phyloP scores from a whole-genome alignment of 108 stramenopile species.

The Pseudonitzschia multiseries region DNA sequence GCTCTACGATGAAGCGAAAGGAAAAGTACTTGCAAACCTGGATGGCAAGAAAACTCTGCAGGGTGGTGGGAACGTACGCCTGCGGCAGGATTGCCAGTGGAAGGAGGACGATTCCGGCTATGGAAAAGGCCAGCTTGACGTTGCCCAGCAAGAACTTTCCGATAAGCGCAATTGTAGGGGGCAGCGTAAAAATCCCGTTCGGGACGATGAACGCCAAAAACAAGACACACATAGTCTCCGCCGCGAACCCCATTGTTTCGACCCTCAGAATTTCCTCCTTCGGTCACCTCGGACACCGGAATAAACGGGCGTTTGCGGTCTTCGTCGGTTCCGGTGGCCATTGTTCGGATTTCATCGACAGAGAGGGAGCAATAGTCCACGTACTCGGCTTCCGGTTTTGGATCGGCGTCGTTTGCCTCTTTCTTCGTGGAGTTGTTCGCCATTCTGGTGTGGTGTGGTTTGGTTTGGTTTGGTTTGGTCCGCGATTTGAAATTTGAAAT shows the following conservation, averaged over 20 bases:
- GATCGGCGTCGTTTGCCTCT: not conserved
- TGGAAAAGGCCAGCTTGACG: conserved; percentile 26
- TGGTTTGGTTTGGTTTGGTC: too few relatives aligned
- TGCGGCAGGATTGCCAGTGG: conserved; percentile 46
- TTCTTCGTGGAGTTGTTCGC: not conserved
- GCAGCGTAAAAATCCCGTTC: conserved; percentile 44
- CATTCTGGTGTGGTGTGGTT: not conserved
- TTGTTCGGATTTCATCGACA: conserved; percentile 14
- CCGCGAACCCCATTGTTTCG: conserved; percentile 30
- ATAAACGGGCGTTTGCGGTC: conserved; percentile 24
- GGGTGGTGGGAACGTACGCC: conserved; percentile 19
- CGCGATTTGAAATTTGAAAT: too few relatives aligned
- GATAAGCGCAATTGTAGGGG: conserved; percentile 27
- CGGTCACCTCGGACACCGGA: conserved; percentile 10
- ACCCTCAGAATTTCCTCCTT: conserved; percentile 11
- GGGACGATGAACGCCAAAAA: conserved; percentile 47
- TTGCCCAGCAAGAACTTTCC: conserved; percentile 43
- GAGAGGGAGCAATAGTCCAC: conserved; percentile 31
- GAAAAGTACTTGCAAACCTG: conserved; percentile 42
- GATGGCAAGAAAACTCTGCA: conserved; percentile 38
- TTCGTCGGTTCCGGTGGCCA: conserved; percentile 40
- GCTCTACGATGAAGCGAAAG: conserved; percentile 38
- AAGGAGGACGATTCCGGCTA: conserved; percentile 22
- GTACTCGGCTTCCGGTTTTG: conserved; percentile 16
- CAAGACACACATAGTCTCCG: conserved; percentile 22